Evolutionary conservation across 1,284 basidiomycete species (phyloP), one percentile per base, ranked within the genome.

Genomic region (Neolentinus lepideus): DNA sequence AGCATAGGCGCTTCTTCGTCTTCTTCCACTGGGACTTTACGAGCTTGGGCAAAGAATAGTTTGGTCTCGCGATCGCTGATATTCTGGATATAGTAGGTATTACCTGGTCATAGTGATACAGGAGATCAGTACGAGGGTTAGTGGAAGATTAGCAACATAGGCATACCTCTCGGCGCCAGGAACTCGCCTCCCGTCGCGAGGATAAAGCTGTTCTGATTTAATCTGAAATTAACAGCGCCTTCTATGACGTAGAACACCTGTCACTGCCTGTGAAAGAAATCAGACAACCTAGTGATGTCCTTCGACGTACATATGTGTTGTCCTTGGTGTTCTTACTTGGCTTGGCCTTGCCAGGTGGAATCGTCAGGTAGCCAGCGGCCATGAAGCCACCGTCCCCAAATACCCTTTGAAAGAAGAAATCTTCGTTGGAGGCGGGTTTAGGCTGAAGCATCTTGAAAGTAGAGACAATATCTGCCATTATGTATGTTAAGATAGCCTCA

Each of bases 31-130:
- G 71, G 69, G 54, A 90, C 73, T 70, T 91, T 91, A 33, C 94
- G 83, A 0, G 91, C 90, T 73, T 98, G 97, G 0, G 94, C 87
- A 71, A 98, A 99, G 75, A 96, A 96, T 6, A 99, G 71, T 63
- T 82, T 84, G 11, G 88, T 89, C 52, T 90, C 85, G 29, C 91
- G 81, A 47, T 88, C 78, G 19, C 82, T 84, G 22, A 96, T 85
- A 69, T 98, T 98, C 65, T 89, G 81, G 66, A 99, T 92, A 54
- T 82, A 83, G 70, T 99, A 99, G 8, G 80, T 81, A 69, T 99
- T 99, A 26, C 93, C 94, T 90, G 6, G 3, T 3, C n/a, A 43
- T 16, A 21, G 8, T 8, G 16, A 63, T 14, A 35, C 56, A 55
- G 29, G 27, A 16, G 8, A 38, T 14, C 22, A 38, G 43, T 46